Base-by-base conservation (phyloP, 179 eudicot genomes). In the Corrigiola litoralis region DNA sequence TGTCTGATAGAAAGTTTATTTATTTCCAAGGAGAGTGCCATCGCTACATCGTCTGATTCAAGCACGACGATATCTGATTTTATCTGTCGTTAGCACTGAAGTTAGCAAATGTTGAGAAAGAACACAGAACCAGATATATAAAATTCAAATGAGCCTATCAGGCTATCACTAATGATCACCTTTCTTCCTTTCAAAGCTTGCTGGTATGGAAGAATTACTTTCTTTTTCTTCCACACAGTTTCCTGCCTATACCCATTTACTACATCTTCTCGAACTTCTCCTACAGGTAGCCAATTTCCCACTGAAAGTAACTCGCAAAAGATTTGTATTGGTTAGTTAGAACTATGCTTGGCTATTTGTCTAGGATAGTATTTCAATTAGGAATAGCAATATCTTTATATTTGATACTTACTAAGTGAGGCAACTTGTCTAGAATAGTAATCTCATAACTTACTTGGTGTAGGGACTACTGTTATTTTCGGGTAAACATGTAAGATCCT, bases 191-290 rank as follows among this genome's bases (percentile, higher is more conserved):
- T 65, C 55, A 84, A 76, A 65, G 72, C 61, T 25, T 46, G 70
- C 59, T 81, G 79, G 80, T 76, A 87, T 25, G 88, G 90, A 29
- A 72, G 70, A 58, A 89, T 79, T 67, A 74, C 76, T 68, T 81
- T 81, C 52, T 68, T 76, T 61, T 77, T 80, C 79, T 83, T 85
- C 79, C 81, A 81, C 33, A 80, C 85, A 16, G 74, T 62, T 65
- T 87, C 96, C 51, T 76, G 76, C 52, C 63, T 83, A 48, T 66
- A 87, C 20, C 81, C 80, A 49, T 60, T 63, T 49, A 69, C 94
- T 28, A 89, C 73, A 23, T 89, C 96, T 4, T 85, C 87, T 24
- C 94, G 77, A 44, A 85, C 90, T 67, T 83, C 79, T 53, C 87
- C 58, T 72, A 87, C 69, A 11, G 82, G 94, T 58, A 89, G 66